phyloP scores from a whole-genome alignment of 176 grass and related monocot genomes.

The Oryza nivara region DNA sequence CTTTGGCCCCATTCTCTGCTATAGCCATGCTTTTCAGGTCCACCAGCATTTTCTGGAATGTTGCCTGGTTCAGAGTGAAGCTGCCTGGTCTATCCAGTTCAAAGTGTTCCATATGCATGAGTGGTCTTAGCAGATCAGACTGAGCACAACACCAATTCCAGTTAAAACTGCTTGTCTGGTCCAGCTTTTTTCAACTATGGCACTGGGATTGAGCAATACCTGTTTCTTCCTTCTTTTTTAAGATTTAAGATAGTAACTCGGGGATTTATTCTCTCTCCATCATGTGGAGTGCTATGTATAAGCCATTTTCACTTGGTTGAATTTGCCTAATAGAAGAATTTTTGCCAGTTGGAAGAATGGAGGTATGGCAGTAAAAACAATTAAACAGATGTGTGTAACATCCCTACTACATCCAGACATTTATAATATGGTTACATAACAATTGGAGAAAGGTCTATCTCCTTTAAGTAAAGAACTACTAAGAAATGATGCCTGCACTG shows the following conservation, averaged over 20 bases:
- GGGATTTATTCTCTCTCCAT: neutral
- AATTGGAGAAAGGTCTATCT: neutral
- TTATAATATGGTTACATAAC: neutral
- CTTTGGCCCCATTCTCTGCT: too few relatives aligned
- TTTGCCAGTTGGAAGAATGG: neutral
- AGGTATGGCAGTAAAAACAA: neutral
- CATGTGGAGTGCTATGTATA: neutral
- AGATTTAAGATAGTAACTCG: neutral
- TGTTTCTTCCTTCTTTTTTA: neutral
- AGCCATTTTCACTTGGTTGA: neutral
- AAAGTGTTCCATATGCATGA: too few relatives aligned
- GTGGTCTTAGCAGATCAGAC: too few relatives aligned
- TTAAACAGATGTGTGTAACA: neutral
- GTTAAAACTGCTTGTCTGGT: too few relatives aligned
- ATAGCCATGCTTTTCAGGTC: too few relatives aligned
- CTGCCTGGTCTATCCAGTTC: too few relatives aligned
- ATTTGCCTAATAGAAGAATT: neutral
- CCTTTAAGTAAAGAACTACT: too few relatives aligned
- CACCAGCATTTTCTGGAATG: too few relatives aligned
- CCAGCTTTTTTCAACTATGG: neutral
- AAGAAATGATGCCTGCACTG: neutral
- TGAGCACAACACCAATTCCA: too few relatives aligned
- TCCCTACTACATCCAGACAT: neutral
- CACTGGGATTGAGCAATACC: conserved; percentile 10
- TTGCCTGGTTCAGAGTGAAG: too few relatives aligned